Conservation (phyloP, 2,329 filamentous ascomycete species). For the Mycocentrospora acerina region DNA sequence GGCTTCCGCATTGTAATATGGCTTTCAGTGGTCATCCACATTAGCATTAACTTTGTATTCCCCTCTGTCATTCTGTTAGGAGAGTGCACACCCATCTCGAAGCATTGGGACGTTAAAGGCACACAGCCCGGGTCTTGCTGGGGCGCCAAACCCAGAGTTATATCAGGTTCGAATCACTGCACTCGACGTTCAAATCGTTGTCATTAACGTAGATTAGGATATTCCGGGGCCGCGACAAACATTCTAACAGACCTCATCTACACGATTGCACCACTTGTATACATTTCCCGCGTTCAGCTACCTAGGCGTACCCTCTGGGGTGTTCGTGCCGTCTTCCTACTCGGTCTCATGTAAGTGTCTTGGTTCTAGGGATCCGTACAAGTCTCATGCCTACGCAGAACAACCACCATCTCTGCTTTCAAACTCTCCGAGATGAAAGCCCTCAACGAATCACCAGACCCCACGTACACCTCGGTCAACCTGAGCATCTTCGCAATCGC, state of each 20-base stretch:
- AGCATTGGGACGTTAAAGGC: slow-evolving; percentile 25
- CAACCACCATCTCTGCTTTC: slow-evolving; percentile 27
- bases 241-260: slow-evolving; percentile 28
- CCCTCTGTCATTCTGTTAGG: slow-evolving; percentile 24
- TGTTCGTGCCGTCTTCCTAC: slow-evolving; percentile 28
- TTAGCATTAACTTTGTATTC: slow-evolving; percentile 25
- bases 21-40: slow-evolving; percentile 20
- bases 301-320: slow-evolving; percentile 28
- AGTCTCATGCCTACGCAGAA: slow-evolving; percentile 11
- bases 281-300: slow-evolving; percentile 25
- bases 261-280: slow-evolving; percentile 24
- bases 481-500: slow-evolving; percentile 25
- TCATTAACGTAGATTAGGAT: slow-evolving; percentile 10
- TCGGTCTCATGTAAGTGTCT: slow-evolving; percentile 25
- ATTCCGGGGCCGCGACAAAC: slow-evolving; percentile 27
- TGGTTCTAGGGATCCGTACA: not conserved
- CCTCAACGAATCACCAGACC: slow-evolving; percentile 19
- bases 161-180: slow-evolving; percentile 13
- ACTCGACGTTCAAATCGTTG: not conserved
- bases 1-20: slow-evolving; percentile 24
- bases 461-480: slow-evolving; percentile 24
- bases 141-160: slow-evolving; percentile 22
- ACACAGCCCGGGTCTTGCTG: slow-evolving; percentile 24
- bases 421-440: slow-evolving; percentile 30
- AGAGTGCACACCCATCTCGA: slow-evolving; percentile 23